Evolutionary conservation across 202 grass and related monocot species (phyloP).

Genomic region (Schoenoplectus tabernaemontani): DNA sequence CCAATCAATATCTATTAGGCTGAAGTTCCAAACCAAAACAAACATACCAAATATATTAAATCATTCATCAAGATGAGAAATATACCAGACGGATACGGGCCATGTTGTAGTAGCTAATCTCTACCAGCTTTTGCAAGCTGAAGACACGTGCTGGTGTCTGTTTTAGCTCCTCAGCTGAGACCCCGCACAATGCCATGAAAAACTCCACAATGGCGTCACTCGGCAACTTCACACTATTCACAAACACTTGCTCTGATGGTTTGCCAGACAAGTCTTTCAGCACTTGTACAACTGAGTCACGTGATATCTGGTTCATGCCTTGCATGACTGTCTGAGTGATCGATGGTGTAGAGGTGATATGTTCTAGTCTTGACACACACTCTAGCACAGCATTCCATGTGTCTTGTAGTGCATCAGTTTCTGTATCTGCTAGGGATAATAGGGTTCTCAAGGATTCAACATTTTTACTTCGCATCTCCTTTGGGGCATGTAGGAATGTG

Average conservation of each 20-base stretch:
- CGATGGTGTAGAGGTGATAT: constrained; percentile 81
- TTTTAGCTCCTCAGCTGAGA: constrained; percentile 97
- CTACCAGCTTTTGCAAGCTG: constrained; percentile 99
- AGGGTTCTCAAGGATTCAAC: constrained; percentile 85
- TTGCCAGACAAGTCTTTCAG: constrained; percentile 92
- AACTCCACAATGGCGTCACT: constrained; percentile 99
- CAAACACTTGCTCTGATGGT: constrained; percentile 89
- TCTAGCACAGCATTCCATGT: constrained; percentile 99
- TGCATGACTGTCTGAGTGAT: constrained; percentile 87
- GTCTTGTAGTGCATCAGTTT: constrained; percentile 89
- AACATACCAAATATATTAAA: neutral
- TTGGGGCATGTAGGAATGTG: constrained; percentile 95
- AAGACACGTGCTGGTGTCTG: constrained; percentile 88
- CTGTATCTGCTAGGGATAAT: constrained; percentile 78
- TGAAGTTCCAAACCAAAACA: neutral
- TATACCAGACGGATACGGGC: constrained; percentile 94
- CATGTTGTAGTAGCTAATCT: constrained; percentile 99
- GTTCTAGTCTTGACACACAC: constrained; percentile 94
- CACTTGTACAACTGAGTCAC: constrained; percentile 78
- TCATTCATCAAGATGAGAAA: neutral
- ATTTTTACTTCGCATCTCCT: constrained; percentile 98
- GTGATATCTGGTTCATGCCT: constrained; percentile 97
- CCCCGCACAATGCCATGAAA: constrained; percentile 74
- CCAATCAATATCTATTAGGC: neutral
- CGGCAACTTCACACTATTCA: constrained; percentile 93